These are phyloP conservation scores for Nothophytophthora sp. DNA, from an alignment of 352 stramenopile species.

Conservation along the genomic window DNA sequence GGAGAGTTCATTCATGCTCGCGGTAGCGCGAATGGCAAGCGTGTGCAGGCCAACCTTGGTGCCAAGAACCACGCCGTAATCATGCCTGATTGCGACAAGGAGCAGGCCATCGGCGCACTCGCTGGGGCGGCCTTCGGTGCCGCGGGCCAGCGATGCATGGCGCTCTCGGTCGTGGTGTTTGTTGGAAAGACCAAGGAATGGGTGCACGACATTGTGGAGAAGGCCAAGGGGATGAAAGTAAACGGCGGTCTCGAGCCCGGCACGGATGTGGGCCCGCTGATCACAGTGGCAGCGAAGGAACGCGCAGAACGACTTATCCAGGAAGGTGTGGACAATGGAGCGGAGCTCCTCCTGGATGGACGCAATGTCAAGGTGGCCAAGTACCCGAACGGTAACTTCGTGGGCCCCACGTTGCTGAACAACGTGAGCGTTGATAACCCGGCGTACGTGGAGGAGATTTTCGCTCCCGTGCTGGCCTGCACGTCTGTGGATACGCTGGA, in stretches of 20 bases:
- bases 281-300: conserved; percentile 88
- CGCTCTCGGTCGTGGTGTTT: conserved; percentile 94
- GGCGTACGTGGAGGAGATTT: conserved; percentile 96
- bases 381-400: conserved; percentile 96
- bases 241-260: conserved; percentile 80
- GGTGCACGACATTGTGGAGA: conserved; percentile 90
- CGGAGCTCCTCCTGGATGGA: conserved; percentile 91
- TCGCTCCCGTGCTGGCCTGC: conserved; percentile 95
- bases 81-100: conserved; percentile 93
- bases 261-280: conserved; percentile 89
- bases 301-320: conserved; percentile 91
- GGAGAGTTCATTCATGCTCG: conserved; percentile 95
- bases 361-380: conserved; percentile 88
- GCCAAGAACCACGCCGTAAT: conserved; percentile 99
- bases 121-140: conserved; percentile 95
- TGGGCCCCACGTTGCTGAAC: conserved; percentile 94
- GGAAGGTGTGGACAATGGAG: conserved; percentile 88
- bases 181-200: conserved; percentile 95
- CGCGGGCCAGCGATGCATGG: conserved; percentile 98
- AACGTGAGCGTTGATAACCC: conserved; percentile 85
- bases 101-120: conserved; percentile 86
- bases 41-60: conserved; percentile 96
- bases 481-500: conserved; percentile 93
- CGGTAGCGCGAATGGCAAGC: conserved; percentile 90
- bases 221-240: conserved; percentile 91